phyloP scores from a whole-genome alignment of 805 yeast genomes.

The Sugiyamaella qingdaonensis region DNA sequence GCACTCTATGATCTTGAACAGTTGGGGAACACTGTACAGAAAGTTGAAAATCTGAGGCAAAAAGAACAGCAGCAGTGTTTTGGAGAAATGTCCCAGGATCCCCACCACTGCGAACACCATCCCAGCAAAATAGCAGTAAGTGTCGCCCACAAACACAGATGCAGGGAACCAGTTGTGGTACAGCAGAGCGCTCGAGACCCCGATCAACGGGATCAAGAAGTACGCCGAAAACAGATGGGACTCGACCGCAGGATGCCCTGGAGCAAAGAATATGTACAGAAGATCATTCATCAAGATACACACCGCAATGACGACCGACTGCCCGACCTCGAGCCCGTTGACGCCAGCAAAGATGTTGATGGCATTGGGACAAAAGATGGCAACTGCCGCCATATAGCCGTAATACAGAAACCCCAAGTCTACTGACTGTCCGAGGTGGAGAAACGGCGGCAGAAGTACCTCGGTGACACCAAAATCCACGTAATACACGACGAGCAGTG shows the following conservation, averaged over 20 bases:
- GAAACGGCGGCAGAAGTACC: conserved; percentile 72
- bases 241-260: conserved; percentile 58
- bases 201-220: conserved; percentile 78
- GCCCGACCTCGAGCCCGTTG: conserved; percentile 96
- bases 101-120: conserved; percentile 98
- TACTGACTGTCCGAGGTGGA: conserved; percentile 43
- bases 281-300: conserved; percentile 73
- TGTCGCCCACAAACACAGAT: conserved; percentile 92
- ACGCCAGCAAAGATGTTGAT: conserved; percentile 95
- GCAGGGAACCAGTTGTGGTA: conserved; percentile 90
- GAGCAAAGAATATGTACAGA: conserved; percentile 49
- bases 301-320: conserved; percentile 71
- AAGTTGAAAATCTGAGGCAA: conserved; percentile 91
- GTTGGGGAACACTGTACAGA: conserved; percentile 85
- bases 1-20: conserved; percentile 81
- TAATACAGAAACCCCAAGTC: conserved; percentile 82
- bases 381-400: conserved; percentile 82
- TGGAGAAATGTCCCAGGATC: conserved; percentile 92
- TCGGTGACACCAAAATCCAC: conserved; percentile 92
- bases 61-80: conserved; percentile 80
- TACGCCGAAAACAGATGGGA: conserved; percentile 80
- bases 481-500: conserved; percentile 83
- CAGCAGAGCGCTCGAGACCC: conserved; percentile 73
- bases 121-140: conserved; percentile 96
- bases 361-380: conserved; percentile 93